A percentile compares a stretch with the other conserved stretches of the same genome.
Evolutionary conservation across 148 eudicot genomes (phyloP).

Genomic region (Fagopyrum esculentum): DNA sequence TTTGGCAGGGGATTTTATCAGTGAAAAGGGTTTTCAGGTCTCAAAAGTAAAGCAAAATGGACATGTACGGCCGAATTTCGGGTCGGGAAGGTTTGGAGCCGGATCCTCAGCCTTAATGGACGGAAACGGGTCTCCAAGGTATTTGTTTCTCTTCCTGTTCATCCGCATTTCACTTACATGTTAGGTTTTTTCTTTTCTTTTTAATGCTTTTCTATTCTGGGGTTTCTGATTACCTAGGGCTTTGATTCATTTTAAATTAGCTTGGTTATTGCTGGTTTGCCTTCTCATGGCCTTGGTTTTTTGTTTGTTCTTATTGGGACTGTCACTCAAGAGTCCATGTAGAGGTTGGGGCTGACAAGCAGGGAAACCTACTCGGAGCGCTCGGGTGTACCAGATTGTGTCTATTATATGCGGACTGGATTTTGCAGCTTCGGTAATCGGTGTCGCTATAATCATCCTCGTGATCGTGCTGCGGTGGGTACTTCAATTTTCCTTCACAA

Average conservation of each 20-base stretch:
- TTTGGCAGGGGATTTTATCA: not conserved
- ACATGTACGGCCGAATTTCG: constrained; percentile 27
- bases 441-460: constrained; percentile 20
- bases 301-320: not conserved
- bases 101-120: constrained; percentile 30
- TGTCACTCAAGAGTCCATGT: constrained; percentile 18
- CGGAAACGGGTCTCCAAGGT: constrained; percentile 39
- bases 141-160: not conserved
- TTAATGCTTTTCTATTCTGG: not conserved
- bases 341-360: constrained; percentile 14
- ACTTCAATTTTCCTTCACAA: not conserved
- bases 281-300: not conserved
- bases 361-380: constrained; percentile 17
- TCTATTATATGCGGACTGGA: constrained; percentile 19
- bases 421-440: constrained; percentile 17
- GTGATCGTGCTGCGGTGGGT: constrained; percentile 18
- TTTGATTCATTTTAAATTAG: not conserved
- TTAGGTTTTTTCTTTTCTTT: not conserved
- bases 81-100: constrained; percentile 19
- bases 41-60: constrained; percentile 21
- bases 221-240: not conserved
- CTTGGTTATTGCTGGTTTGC: not conserved
- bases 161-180: constrained; percentile 1
- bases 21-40: not conserved
- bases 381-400: constrained; percentile 15